Evolutionary conservation across 2,329 filamentous ascomycete species (phyloP).

Genomic region (Monilinia aucupariae): DNA sequence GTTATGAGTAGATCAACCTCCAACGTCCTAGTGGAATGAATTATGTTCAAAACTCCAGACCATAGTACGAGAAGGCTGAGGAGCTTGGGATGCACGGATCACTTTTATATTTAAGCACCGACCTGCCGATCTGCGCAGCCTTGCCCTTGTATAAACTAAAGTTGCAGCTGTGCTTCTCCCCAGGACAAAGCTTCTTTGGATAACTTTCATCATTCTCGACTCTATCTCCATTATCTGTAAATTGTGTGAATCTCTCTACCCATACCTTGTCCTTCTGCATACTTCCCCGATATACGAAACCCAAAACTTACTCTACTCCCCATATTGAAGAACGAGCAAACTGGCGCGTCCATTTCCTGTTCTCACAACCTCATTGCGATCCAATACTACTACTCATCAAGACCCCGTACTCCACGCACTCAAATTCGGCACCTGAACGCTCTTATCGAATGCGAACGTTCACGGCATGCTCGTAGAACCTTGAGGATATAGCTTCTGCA

Average conservation of each 20-base stretch:
- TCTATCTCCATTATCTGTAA: not conserved
- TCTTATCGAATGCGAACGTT: conserved; percentile 10
- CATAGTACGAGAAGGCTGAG: not conserved
- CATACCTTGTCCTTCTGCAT: not conserved
- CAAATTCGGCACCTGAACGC: not conserved
- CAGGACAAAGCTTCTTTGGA: conserved; percentile 15
- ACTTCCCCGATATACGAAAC: not conserved
- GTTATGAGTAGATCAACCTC: not conserved
- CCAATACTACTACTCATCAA: not conserved
- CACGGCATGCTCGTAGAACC: conserved; percentile 3
- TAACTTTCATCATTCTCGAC: conserved; percentile 16
- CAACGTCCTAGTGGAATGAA: not conserved
- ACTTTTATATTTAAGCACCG: not conserved
- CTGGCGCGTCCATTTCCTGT: conserved; percentile 9
- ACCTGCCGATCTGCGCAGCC: conserved; percentile 14
- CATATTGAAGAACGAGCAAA: not conserved
- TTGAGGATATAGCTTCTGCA: not conserved
- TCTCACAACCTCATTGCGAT: conserved; percentile 2
- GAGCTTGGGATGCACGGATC: conserved; percentile 3
- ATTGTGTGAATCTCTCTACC: conserved; percentile 1
- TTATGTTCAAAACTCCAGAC: not conserved
- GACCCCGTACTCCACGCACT: conserved; percentile 11
- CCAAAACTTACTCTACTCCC: not conserved
- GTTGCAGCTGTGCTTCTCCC: not conserved
- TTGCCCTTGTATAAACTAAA: not conserved